Evolutionary conservation across 1,139 yeast genomes (phyloP).

Genomic region (Geotrichum histeridarum): DNA sequence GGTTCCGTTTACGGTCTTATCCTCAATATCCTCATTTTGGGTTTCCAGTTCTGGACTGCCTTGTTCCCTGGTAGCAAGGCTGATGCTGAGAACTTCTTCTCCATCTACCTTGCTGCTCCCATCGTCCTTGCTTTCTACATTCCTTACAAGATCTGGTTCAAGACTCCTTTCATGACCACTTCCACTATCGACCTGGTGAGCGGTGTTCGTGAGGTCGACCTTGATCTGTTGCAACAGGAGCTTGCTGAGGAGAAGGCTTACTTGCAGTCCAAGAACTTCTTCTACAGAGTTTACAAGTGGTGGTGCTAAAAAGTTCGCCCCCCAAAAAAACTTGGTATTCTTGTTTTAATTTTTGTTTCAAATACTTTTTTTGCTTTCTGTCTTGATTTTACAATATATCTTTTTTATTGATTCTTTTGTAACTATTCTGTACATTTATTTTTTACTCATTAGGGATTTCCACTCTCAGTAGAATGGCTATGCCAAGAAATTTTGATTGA

Average conservation of each 20-base stretch:
- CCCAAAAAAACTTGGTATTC: neutral
- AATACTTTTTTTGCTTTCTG: neutral
- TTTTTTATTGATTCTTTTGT: neutral
- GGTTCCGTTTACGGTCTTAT: conserved; percentile 66
- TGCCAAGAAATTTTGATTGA: too few relatives aligned
- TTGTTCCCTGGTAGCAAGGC: conserved; percentile 53
- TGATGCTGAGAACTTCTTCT: conserved; percentile 45
- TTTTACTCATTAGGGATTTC: too few relatives aligned
- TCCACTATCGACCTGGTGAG: conserved; percentile 49
- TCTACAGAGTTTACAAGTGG: conserved; percentile 38
- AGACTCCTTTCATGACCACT: conserved; percentile 37
- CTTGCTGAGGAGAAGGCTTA: conserved; percentile 44
- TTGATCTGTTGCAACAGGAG: conserved; percentile 47
- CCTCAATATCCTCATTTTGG: conserved; percentile 51
- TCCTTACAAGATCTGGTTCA: conserved; percentile 45
- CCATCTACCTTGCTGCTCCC: conserved; percentile 47
- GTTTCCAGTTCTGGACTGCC: conserved; percentile 65
- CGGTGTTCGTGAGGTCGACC: conserved; percentile 50
- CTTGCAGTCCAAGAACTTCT: conserved; percentile 36
- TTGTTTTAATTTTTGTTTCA: neutral
- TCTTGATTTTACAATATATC: neutral
- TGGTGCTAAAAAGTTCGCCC: conserved; percentile 40
- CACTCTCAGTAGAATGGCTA: too few relatives aligned
- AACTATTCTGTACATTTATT: too few relatives aligned
- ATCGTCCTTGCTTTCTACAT: conserved; percentile 45